A percentile compares a stretch with the other conserved stretches of the same genome.
These are phyloP conservation scores for Collybia nuda DNA, from an alignment of 768 basidiomycete genomes.

Conservation along the genomic window DNA sequence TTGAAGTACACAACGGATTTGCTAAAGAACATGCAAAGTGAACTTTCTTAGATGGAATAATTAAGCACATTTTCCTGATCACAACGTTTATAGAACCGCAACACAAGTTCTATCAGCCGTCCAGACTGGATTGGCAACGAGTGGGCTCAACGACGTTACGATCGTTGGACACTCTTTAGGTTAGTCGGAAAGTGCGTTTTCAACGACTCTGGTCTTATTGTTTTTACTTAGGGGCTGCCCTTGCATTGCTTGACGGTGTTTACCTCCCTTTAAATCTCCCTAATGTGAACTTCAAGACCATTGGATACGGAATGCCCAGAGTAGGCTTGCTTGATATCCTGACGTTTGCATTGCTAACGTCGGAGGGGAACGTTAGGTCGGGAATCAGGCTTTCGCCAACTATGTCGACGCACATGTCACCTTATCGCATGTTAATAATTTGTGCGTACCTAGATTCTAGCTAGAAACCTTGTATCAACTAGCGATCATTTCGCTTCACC, in stretches of 20 bases:
- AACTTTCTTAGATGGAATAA: conserved; percentile 6
- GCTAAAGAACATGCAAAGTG: conserved; percentile 42
- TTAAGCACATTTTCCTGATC: conserved; percentile 36
- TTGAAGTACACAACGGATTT: conserved; percentile 55
- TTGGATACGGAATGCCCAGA: conserved; percentile 45
- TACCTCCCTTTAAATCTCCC: conserved; percentile 53
- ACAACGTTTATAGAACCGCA: conserved; percentile 32
- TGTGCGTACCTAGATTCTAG: background rate
- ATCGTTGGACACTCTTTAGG: conserved; percentile 43
- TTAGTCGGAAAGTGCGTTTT: conserved; percentile 23
- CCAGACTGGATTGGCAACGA: conserved; percentile 31
- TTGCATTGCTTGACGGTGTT: conserved; percentile 48
- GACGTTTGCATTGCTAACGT: background rate
- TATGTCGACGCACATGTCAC: conserved; percentile 21
- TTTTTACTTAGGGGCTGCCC: conserved; percentile 30
- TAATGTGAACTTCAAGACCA: conserved; percentile 30
- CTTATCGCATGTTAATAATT: conserved; percentile 21
- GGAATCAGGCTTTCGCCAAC: conserved; percentile 31
- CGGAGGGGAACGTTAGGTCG: conserved; percentile 21
- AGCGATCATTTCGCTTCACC: background rate
- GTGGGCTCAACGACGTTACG: conserved; percentile 36
- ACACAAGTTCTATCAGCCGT: conserved; percentile 44
- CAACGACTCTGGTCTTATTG: conserved; percentile 17
- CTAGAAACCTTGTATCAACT: background rate
- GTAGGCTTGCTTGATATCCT: conserved; percentile 20